These are phyloP conservation scores for Saprolegnia parasitica DNA, from an alignment of 352 stramenopile species.

Conservation along the genomic window DNA sequence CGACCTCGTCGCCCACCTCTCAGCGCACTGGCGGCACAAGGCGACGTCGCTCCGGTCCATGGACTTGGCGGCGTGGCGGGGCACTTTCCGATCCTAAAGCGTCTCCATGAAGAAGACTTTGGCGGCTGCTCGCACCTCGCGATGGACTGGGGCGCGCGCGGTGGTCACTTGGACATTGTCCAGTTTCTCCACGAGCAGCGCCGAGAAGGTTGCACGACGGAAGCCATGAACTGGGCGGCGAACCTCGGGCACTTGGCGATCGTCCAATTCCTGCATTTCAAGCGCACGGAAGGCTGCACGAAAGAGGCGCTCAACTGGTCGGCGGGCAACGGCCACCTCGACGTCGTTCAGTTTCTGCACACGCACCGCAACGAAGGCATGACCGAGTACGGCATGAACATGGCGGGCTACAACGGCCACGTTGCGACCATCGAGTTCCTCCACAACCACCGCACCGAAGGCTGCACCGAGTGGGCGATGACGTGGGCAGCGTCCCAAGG, in stretches of 20 bases:
- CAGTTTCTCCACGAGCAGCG: conserved; percentile 34
- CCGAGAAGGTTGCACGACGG: conserved; percentile 33
- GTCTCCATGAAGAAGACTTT: conserved; percentile 28
- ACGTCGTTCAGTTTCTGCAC: conserved; percentile 62
- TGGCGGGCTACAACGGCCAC: conserved; percentile 64
- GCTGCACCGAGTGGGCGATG: conserved; percentile 32
- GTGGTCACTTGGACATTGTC: conserved; percentile 36
- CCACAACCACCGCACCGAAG: conserved; percentile 42
- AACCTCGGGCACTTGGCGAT: conserved; percentile 30
- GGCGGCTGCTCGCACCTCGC: conserved; percentile 35
- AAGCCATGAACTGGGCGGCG: conserved; percentile 32
- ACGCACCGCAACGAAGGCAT: conserved; percentile 57
- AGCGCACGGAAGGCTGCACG: conserved; percentile 63
- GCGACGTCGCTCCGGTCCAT: conserved; percentile 28
- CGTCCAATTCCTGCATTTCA: conserved; percentile 42
- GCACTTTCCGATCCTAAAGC: conserved; percentile 34
- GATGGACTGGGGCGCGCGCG: conserved; percentile 34
- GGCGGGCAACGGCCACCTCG: conserved; percentile 56
- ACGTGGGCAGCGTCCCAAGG: conserved; percentile 29
- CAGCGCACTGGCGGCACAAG: background rate
- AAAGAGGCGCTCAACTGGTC: conserved; percentile 68
- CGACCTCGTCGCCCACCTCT: background rate
- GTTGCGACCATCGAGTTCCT: conserved; percentile 60
- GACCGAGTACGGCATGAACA: conserved; percentile 62
- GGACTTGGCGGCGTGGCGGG: conserved; percentile 36